Base-by-base conservation (phyloP, 2,329 filamentous ascomycete genomes). In the Zymoseptoria pseudotritici region DNA sequence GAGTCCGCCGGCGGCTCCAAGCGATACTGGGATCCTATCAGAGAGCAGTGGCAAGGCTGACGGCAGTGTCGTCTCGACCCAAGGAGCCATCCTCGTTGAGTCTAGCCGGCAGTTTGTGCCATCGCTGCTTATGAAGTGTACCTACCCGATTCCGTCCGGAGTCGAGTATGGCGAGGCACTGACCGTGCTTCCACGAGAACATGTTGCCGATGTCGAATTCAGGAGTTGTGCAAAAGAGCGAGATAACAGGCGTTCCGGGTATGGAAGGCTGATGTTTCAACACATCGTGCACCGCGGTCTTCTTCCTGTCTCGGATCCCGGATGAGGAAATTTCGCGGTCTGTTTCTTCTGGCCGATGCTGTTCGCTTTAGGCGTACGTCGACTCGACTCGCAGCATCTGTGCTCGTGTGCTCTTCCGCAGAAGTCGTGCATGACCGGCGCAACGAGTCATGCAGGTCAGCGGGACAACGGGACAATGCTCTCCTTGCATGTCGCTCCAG, bases 21-120 rank as follows among this genome's bases (percentile, higher is more conserved):
- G 31, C 53, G 57, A 13, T 63, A 63, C 50, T 63, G 61, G 61
- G 61, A 63, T 22, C 61, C 61, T 8, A 57, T 63, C 4, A 59
- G 61, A 46, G 54, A 63, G 17, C 61, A 53, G 29, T 63, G 53
- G 57, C 53, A 55, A 55, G 11, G 22, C 29, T 53, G 20, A 29
- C 7, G 7, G 50, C 11, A 22, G 22, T 20, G 50, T 21, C 20
- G 7, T 24, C 19, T 52, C 5, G 50, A 11, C 22, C 9, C 50
- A n/a, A 17, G 17, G 20, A 52, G 19, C 13, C 20, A 11, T 4
- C 17, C 11, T 21, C 50, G 50, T 4, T 17, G 4, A 11, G 36
- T 6, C 17, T 46, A 7, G 5, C 36, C 13, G 36, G 17, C 13
- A 46, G 36, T 46, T 11, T n/a, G 8, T 8, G 13, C 36, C 36